Evolutionary conservation across 306 rosid genomes (phyloP).

Genomic region (Ormosia semicastrata): DNA sequence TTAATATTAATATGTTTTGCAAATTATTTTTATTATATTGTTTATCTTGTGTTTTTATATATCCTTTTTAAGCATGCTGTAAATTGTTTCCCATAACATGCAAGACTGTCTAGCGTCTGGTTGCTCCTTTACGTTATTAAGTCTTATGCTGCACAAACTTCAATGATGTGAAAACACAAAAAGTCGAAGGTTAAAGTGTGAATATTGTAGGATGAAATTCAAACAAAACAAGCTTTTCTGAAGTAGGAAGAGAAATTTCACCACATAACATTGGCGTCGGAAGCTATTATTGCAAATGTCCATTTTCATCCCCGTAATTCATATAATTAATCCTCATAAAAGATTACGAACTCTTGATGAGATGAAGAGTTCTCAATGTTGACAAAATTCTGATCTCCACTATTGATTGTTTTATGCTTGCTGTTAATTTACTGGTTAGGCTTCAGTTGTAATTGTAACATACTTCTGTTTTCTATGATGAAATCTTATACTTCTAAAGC

Average conservation of each 20-base stretch:
- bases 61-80: neutral
- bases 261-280: neutral
- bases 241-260: neutral
- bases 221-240: neutral
- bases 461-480: neutral
- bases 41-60: neutral
- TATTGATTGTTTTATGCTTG: neutral
- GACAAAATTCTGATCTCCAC: neutral
- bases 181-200: neutral
- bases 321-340: neutral
- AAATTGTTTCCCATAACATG: neutral
- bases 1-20: neutral
- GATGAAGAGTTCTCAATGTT: neutral
- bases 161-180: neutral
- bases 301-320: neutral
- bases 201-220: neutral
- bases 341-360: neutral
- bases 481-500: neutral
- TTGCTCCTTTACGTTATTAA: neutral
- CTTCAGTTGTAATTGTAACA: neutral
- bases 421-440: neutral
- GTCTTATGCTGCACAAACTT: neutral
- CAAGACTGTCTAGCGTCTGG: neutral
- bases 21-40: conserved; percentile 3
- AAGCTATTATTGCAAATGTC: neutral